Evolutionary conservation across 176 grass and related monocot genomes (phyloP).

Genomic region (Carex cristatella): DNA sequence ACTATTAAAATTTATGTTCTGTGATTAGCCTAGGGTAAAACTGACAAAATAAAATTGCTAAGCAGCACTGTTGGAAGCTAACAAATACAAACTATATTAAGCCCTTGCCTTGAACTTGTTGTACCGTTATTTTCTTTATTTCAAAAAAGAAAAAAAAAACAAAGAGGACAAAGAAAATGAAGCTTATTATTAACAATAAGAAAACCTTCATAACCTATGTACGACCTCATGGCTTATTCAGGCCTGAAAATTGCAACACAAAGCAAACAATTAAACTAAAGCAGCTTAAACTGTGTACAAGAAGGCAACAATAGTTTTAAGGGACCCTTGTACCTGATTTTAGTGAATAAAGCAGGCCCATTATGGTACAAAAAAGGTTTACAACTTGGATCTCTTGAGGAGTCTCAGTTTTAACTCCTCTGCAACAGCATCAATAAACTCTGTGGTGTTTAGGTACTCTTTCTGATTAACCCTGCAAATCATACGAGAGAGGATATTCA

Average conservation of each 20-base stretch:
- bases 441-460: slow-evolving; percentile 44
- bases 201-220: background rate
- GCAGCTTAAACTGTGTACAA: background rate
- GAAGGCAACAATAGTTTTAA: background rate
- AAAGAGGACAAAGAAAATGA: background rate
- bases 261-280: background rate
- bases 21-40: too few species aligned
- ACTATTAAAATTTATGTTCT: too few species aligned
- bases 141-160: background rate
- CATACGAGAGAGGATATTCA: background rate
- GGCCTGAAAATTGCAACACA: background rate
- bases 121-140: background rate
- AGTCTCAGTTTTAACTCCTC: slow-evolving; percentile 43
- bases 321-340: background rate
- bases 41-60: background rate
- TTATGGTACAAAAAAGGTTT: slow-evolving; percentile 11
- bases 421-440: slow-evolving; percentile 57
- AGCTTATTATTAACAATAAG: background rate
- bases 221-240: background rate
- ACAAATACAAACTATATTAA: background rate
- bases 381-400: slow-evolving; percentile 38
- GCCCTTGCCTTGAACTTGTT: background rate
- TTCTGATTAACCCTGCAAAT: slow-evolving; percentile 43
- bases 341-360: background rate
- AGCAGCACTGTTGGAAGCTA: background rate